Evolutionary conservation across 108 stramenopile species (phyloP).

Genomic region (Poteriospumella lacustris): DNA sequence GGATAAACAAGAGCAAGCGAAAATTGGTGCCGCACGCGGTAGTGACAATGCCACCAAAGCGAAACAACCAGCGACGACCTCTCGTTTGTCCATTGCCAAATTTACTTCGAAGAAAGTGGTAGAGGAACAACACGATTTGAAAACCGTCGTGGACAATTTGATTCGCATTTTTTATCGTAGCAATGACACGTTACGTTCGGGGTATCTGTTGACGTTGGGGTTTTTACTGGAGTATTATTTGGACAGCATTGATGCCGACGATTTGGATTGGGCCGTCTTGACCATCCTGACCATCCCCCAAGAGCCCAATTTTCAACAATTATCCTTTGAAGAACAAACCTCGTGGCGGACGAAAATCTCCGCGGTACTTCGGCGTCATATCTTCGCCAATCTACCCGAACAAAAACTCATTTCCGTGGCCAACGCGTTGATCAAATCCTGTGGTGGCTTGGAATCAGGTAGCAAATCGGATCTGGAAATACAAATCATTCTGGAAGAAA

Average conservation of each 20-base stretch:
- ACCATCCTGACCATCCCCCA: neutral
- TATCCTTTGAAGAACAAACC: neutral
- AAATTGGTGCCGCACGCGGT: neutral
- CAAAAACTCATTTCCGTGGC: neutral
- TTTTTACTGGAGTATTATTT: neutral
- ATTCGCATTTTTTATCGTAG: too few relatives aligned
- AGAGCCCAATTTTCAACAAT: too few relatives aligned
- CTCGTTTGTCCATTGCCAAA: neutral
- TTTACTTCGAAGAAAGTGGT: neutral
- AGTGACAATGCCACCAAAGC: neutral
- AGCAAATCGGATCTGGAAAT: neutral
- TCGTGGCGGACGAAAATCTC: neutral
- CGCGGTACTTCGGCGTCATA: neutral
- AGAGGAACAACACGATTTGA: neutral
- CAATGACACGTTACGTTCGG: neutral
- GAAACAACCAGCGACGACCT: neutral
- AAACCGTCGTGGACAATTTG: neutral
- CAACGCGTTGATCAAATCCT: neutral
- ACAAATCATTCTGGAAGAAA: neutral
- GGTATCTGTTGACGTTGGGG: neutral
- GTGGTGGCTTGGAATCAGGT: neutral
- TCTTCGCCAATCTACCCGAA: neutral
- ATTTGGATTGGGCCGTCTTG: neutral
- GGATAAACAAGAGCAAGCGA: conserved; percentile 14
- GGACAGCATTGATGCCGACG: neutral